Conservation (phyloP, 805 yeast species). For the Candida chauliodis region DNA sequence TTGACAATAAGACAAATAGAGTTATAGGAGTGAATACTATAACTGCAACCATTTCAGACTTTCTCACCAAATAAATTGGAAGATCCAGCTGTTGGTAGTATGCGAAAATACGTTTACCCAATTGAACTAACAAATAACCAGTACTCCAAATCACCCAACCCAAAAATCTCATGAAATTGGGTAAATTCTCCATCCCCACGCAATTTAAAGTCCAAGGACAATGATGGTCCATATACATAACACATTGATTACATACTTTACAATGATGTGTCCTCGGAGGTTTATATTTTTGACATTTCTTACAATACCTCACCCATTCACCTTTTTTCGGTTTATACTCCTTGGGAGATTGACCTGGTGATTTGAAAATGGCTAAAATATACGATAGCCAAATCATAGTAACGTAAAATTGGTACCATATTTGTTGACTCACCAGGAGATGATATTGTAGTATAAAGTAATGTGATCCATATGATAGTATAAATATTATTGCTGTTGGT, state of each 20-base stretch:
- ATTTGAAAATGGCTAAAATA: slow-evolving; percentile 55
- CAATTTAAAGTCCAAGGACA: slow-evolving; percentile 92
- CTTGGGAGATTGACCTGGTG: slow-evolving; percentile 68
- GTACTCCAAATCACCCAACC: slow-evolving; percentile 59
- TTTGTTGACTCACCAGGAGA: slow-evolving; percentile 36
- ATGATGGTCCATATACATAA: slow-evolving; percentile 91
- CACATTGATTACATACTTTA: slow-evolving; percentile 68
- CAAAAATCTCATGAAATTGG: slow-evolving; percentile 77
- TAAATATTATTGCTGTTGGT: slow-evolving; percentile 58
- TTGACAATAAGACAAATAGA: slow-evolving; percentile 56
- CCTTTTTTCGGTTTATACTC: slow-evolving; percentile 40
- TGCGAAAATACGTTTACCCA: slow-evolving; percentile 34
- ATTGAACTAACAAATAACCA: slow-evolving; percentile 41
- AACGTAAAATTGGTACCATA: slow-evolving; percentile 45
- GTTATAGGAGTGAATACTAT: slow-evolving; percentile 53
- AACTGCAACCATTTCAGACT: slow-evolving; percentile 51
- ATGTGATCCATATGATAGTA: slow-evolving; percentile 63
- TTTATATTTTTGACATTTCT: slow-evolving; percentile 66
- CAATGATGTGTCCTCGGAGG: slow-evolving; percentile 90
- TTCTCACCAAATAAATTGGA: slow-evolving; percentile 56
- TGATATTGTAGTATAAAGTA: slow-evolving; percentile 48
- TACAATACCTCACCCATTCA: slow-evolving; percentile 68
- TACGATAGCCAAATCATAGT: slow-evolving; percentile 74
- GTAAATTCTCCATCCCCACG: slow-evolving; percentile 74
- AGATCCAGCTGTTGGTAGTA: slow-evolving; percentile 48